phyloP scores from a whole-genome alignment of 202 grass and related monocot species.

The Elaeis oleifera region DNA sequence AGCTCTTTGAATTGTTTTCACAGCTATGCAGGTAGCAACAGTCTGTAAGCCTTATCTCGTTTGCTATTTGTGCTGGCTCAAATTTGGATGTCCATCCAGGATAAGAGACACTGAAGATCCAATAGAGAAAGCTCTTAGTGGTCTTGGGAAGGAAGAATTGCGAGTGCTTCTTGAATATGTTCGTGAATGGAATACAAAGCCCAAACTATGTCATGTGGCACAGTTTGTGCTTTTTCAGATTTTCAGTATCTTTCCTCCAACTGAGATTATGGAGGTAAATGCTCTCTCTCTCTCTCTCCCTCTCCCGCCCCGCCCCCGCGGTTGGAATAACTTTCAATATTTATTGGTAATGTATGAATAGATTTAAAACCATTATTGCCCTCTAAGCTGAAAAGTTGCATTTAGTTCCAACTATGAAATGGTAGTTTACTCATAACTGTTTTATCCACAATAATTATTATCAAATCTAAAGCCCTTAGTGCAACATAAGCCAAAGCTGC shows the following conservation, averaged over 20 bases:
- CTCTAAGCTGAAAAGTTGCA: too few relatives aligned
- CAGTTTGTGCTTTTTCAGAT: slow-evolving; percentile 79
- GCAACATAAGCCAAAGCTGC: too few relatives aligned
- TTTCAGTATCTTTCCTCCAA: slow-evolving; percentile 65
- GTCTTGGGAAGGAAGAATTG: slow-evolving; percentile 69
- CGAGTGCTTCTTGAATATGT: slow-evolving; percentile 73
- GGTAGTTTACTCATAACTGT: too few relatives aligned
- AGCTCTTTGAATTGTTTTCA: slow-evolving; percentile 79
- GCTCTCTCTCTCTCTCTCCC: not conserved
- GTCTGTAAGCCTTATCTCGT: not conserved
- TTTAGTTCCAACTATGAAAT: too few relatives aligned
- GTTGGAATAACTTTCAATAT: not conserved
- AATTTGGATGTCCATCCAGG: slow-evolving; percentile 34
- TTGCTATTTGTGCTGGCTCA: slow-evolving; percentile 4
- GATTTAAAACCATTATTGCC: too few relatives aligned
- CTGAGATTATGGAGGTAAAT: slow-evolving; percentile 75
- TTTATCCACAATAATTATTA: too few relatives aligned
- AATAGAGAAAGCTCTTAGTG: slow-evolving; percentile 59
- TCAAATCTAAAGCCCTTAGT: too few relatives aligned
- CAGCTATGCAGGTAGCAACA: slow-evolving; percentile 50
- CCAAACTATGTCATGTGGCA: slow-evolving; percentile 94
- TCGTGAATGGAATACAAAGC: slow-evolving; percentile 91
- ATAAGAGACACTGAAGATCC: slow-evolving; percentile 40
- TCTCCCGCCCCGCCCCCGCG: accelerated
- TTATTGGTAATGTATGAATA: not conserved